Conservation (phyloP, 495 filamentous ascomycete species). For the Xylaria flabelliformis region DNA sequence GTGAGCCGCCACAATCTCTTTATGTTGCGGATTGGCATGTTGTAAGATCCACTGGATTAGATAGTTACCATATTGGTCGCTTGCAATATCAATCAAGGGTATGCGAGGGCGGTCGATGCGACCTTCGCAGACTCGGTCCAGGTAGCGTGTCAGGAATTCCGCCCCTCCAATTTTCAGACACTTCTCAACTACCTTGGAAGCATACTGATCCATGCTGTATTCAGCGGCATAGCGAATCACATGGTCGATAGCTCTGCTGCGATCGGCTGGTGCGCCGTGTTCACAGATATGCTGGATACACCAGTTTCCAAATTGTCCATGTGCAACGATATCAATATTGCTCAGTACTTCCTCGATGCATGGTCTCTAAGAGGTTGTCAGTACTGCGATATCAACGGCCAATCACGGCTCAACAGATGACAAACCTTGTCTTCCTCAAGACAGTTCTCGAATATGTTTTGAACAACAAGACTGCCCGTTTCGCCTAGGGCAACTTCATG, state of each 20-base stretch:
- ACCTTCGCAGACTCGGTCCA: constrained; percentile 91
- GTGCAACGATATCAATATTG: constrained; percentile 93
- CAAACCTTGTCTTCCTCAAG: constrained; percentile 96
- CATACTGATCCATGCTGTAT: constrained; percentile 99
- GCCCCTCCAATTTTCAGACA: constrained; percentile 94
- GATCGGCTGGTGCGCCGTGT: constrained; percentile 89
- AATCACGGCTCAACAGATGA: neutral
- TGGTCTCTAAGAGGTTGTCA: constrained; percentile 70
- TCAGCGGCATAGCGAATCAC: constrained; percentile 90
- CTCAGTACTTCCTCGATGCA: constrained; percentile 95
- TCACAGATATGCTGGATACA: constrained; percentile 99
- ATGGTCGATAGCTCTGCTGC: constrained; percentile 91
- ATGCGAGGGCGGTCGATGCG: constrained; percentile 91
- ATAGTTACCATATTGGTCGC: constrained; percentile 98
- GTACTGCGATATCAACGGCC: constrained; percentile 33
- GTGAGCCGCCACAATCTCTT: constrained; percentile 89
- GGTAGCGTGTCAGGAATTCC: constrained; percentile 91
- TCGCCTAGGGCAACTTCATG: constrained; percentile 96
- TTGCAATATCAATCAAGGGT: constrained; percentile 96
- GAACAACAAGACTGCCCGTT: constrained; percentile 95
- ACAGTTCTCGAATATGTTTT: constrained; percentile 99
- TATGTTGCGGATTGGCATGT: constrained; percentile 82
- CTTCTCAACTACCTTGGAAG: constrained; percentile 98
- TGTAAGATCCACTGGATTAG: constrained; percentile 96
- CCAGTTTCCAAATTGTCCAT: constrained; percentile 99